A percentile compares a stretch with the other conserved stretches of the same genome.
These are phyloP conservation scores for Aspergillus neotritici DNA, from an alignment of 2,329 filamentous ascomycete genomes.

Conservation along the genomic window DNA sequence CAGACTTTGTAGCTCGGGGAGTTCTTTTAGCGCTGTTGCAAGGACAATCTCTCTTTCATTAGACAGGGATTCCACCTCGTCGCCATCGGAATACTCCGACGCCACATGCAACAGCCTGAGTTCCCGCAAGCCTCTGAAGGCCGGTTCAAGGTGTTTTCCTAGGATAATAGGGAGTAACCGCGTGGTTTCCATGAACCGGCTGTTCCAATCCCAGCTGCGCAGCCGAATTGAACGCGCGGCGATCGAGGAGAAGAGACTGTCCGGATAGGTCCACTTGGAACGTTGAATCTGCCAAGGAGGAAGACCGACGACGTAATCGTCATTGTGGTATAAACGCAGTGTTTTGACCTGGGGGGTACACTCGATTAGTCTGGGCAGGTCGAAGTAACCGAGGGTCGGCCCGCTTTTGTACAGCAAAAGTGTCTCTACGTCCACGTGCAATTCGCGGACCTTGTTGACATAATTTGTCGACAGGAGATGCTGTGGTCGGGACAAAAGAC, in stretches of 20 bases:
- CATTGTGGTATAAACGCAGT: slow-evolving; percentile 65
- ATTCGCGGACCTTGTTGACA: slow-evolving; percentile 61
- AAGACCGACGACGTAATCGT: slow-evolving; percentile 47
- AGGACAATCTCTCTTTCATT: slow-evolving; percentile 24
- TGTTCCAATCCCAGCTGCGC: slow-evolving; percentile 54
- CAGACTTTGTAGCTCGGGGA: slow-evolving; percentile 62
- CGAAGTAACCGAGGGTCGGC: slow-evolving; percentile 49
- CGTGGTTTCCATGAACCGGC: slow-evolving; percentile 38
- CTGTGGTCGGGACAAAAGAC: slow-evolving; percentile 52
- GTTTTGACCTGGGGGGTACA: slow-evolving; percentile 62
- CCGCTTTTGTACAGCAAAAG: slow-evolving; percentile 51
- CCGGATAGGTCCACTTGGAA: slow-evolving; percentile 63
- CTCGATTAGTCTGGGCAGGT: slow-evolving; percentile 55
- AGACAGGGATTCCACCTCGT: slow-evolving; percentile 41
- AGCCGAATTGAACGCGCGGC: slow-evolving; percentile 44
- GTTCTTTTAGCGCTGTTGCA: slow-evolving; percentile 48
- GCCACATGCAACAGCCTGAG: slow-evolving; percentile 36
- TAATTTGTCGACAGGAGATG: slow-evolving; percentile 56
- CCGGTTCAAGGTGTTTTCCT: slow-evolving; percentile 47
- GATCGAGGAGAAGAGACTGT: slow-evolving; percentile 60
- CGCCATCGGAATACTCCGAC: slow-evolving; percentile 14
- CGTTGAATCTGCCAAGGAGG: slow-evolving; percentile 23
- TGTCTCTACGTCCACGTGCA: slow-evolving; percentile 63
- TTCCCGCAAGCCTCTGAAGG: slow-evolving; percentile 45
- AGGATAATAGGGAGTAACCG: slow-evolving; percentile 46